Percentiles rank a stretch among this genome's conserved stretches.
Conservation (phyloP, 2,329 filamentous ascomycete species). For the Penicillium glabrum region DNA sequence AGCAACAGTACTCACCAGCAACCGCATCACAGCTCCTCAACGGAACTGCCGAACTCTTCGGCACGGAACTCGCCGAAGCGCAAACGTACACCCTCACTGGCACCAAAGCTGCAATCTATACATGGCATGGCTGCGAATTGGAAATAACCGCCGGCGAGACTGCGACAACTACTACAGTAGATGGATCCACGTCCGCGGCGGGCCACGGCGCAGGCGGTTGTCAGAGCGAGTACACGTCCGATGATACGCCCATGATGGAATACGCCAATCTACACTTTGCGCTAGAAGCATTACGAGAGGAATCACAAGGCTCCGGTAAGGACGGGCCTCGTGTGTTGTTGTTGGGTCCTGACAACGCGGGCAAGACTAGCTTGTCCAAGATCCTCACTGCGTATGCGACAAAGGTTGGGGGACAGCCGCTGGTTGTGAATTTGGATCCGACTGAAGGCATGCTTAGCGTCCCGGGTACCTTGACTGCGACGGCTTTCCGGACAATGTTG, state of each 20-base stretch:
- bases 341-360: conserved; percentile 72
- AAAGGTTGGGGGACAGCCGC: conserved; percentile 69
- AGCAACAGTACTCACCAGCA: conserved; percentile 3
- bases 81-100: conserved; percentile 79
- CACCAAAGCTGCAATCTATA: conserved; percentile 83
- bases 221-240: conserved; percentile 66
- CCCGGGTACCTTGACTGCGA: conserved; percentile 79
- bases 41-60: conserved; percentile 90
- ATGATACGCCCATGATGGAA: conserved; percentile 77
- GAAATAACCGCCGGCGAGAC: conserved; percentile 68
- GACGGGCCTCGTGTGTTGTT: conserved; percentile 81
- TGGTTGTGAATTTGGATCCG: conserved; percentile 83
- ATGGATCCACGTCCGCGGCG: conserved; percentile 28
- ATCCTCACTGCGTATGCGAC: conserved; percentile 78
- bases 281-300: conserved; percentile 70
- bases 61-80: conserved; percentile 83
- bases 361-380: conserved; percentile 80
- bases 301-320: conserved; percentile 51
- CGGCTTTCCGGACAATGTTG: conserved; percentile 82
- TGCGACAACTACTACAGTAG: conserved; percentile 32
- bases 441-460: conserved; percentile 75
- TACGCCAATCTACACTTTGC: conserved; percentile 87
- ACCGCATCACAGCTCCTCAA: conserved; percentile 58
- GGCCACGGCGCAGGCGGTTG: conserved; percentile 58
- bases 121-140: conserved; percentile 85